Evolutionary conservation across 306 rosid genomes (phyloP).

Genomic region (Vigna unguiculata): DNA sequence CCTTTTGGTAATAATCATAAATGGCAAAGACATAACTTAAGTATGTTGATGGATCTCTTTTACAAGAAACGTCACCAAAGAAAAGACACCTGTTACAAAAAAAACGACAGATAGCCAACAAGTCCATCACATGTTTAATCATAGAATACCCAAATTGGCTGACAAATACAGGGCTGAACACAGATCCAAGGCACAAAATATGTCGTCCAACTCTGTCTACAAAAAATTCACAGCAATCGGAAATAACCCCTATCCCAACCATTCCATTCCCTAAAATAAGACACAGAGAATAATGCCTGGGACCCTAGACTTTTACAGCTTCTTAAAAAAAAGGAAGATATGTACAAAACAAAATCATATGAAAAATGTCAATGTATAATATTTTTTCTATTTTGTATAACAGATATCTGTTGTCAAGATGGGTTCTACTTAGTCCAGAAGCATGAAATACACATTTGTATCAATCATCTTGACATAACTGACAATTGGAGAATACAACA

Average conservation of each 20-base stretch:
- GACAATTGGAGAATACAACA: conserved; percentile 5
- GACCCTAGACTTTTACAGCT: conserved; percentile 6
- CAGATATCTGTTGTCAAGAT: neutral
- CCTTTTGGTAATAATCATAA: conserved; percentile 66
- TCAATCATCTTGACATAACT: conserved; percentile 12
- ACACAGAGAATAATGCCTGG: neutral
- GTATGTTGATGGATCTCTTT: conserved; percentile 72
- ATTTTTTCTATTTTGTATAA: neutral
- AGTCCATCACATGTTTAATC: conserved; percentile 34
- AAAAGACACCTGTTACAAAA: conserved; percentile 68
- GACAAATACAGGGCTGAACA: conserved; percentile 9
- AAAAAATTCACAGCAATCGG: conserved; percentile 25
- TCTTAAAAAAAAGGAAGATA: neutral
- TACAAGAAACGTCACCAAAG: conserved; percentile 88
- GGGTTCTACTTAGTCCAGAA: neutral
- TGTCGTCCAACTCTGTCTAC: neutral
- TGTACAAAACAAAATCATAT: conserved; percentile 32
- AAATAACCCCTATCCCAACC: neutral
- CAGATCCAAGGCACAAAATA: conserved; percentile 27
- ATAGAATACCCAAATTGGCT: conserved; percentile 26
- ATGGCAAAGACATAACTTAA: conserved; percentile 57
- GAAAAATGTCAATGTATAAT: conserved; percentile 13
- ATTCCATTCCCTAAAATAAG: neutral
- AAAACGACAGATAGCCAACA: conserved; percentile 35
- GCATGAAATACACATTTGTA: conserved; percentile 4